A percentile compares a stretch with the other conserved stretches of the same genome.
These are phyloP conservation scores for Trichoderma sp. DNA, from an alignment of 2,329 filamentous ascomycete genomes.

Conservation along the genomic window DNA sequence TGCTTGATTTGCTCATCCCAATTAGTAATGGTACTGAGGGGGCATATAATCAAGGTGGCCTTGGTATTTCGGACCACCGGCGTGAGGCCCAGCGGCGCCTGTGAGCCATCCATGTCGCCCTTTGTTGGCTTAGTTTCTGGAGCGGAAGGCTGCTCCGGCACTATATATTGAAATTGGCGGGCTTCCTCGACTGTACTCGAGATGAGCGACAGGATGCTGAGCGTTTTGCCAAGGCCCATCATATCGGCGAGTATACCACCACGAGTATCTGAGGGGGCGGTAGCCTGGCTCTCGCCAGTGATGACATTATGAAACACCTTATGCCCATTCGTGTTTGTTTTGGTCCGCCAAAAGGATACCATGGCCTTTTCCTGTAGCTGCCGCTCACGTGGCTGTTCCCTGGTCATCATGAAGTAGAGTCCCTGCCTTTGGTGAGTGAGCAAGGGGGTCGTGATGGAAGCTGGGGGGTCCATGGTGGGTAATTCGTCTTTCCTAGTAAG, in stretches of 20 bases:
- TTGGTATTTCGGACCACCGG: conserved; percentile 67
- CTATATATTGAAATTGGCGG: conserved; percentile 57
- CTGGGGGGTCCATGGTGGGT: conserved; percentile 68
- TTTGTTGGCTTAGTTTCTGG: conserved; percentile 43
- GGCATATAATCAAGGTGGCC: conserved; percentile 83
- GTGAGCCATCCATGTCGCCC: conserved; percentile 36
- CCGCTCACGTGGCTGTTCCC: conserved; percentile 67
- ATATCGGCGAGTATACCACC: conserved; percentile 80
- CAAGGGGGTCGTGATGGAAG: conserved; percentile 64
- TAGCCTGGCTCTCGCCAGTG: conserved; percentile 65
- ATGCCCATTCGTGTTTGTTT: conserved; percentile 51
- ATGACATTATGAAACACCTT: conserved; percentile 80
- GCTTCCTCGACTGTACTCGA: conserved; percentile 66
- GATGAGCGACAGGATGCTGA: conserved; percentile 82
- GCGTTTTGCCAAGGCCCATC: conserved; percentile 86
- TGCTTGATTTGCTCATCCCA: conserved; percentile 91
- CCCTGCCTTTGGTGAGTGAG: conserved; percentile 89
- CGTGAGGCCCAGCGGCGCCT: conserved; percentile 51
- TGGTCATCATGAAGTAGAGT: conserved; percentile 79
- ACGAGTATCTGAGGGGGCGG: conserved; percentile 65
- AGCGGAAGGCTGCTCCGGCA: conserved; percentile 52
- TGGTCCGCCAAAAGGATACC: conserved; percentile 76
- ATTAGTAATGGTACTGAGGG: conserved; percentile 87
- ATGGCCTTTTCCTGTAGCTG: conserved; percentile 61
- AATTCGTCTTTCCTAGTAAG: conserved; percentile 75